Evolutionary conservation across 2,329 filamentous ascomycete species (phyloP), one percentile per base, ranked within the genome.

Genomic region (Huntiella moniliformis): DNA sequence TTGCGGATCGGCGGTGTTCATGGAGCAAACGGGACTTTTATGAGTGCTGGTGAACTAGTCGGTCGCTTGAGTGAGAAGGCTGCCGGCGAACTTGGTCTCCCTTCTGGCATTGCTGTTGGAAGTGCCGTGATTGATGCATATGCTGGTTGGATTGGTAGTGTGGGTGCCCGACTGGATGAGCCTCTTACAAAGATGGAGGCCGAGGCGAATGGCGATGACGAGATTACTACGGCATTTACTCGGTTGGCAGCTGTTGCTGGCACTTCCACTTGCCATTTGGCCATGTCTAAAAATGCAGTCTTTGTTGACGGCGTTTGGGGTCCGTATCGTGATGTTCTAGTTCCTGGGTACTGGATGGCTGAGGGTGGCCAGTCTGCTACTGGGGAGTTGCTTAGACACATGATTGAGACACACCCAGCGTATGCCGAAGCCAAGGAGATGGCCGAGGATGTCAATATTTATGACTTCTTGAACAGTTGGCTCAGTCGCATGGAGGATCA

Each of bases 81-180:
- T 4, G 84, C 82, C 12, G 63, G 69, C 41, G 82, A 95, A 52
- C 75, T 98, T 50, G 88, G 91, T 5, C 71, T 98, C 3, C 80
- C 80, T 4, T 70, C 80, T 15, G 88, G 87, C 35, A 91, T 95
- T 54, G 85, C 91, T 13, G 82, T 98, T 46, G 91, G 91, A 45
- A 93, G 85, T 57, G 87, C 87, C 61, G 91, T 98, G 52, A 98
- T 98, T 57, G 91, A 98, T 60, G 91, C 91, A 13, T 98, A 98
- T 57, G 91, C 91, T 50, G 91, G 91, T 52, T 98, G 91, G 91
- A 91, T 98, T 54, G 91, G 91, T 51, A 96, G 91, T 1, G 91
- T 98, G n/a, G 91, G 91, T 49, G 88, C 91, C 50, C 95, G 95
- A 62, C 84, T 95, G 54, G 73, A 85, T 53, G 72, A 92, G 12